These are phyloP conservation scores for Evernia prunastri DNA, from an alignment of 495 filamentous ascomycete species.

Conservation along the genomic window DNA sequence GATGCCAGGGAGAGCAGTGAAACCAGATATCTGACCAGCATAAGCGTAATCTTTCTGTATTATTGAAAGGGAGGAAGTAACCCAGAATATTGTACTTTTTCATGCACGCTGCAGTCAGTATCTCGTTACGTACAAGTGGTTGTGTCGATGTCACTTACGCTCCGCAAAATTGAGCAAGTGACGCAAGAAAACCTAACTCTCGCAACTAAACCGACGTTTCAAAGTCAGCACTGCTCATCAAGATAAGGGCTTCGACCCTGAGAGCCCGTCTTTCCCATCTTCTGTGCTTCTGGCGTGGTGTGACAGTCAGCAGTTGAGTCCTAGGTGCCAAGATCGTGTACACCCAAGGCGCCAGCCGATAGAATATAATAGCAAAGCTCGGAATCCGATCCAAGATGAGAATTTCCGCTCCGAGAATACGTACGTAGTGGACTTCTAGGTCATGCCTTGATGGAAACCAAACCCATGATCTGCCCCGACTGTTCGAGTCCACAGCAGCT, in stretches of 20 bases:
- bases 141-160: constrained; percentile 29
- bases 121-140: background rate
- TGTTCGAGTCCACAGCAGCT: background rate
- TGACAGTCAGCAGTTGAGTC: no score
- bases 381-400: background rate
- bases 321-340: no score
- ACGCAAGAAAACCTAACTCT: constrained; percentile 65
- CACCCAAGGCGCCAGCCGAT: no score
- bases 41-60: background rate
- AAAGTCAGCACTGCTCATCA: background rate
- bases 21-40: constrained; percentile 47
- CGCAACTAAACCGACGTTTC: constrained; percentile 31
- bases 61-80: background rate
- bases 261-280: background rate
- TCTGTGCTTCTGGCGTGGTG: no score
- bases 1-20: constrained; percentile 58
- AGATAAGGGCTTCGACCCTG: background rate
- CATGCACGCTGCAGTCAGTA: background rate
- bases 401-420: background rate
- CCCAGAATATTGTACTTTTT: constrained; percentile 44
- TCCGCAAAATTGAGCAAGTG: constrained; percentile 51
- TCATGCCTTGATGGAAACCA: constrained; percentile 57
- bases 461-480: constrained; percentile 39
- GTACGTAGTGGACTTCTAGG: constrained; percentile 50
- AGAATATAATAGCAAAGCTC: background rate